Percentiles rank a stretch among this genome's conserved stretches.
phyloP scores from a whole-genome alignment of 2,329 filamentous ascomycete species.

The Talaromyces sp. region DNA sequence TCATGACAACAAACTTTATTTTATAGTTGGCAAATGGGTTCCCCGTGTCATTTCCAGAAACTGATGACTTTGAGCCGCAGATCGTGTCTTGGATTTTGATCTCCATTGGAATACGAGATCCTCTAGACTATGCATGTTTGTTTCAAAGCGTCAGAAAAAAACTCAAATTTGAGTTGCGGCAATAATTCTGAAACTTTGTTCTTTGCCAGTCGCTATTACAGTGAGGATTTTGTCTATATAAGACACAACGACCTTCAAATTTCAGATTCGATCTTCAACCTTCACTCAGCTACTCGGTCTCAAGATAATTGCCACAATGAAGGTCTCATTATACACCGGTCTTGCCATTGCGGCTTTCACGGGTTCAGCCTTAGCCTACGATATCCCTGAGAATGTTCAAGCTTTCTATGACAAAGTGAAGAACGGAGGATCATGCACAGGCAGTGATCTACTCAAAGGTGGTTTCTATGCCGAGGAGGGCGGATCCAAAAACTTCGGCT shows the following conservation, averaged over 20 bases:
- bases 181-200: background rate
- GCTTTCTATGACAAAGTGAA: slow-evolving; percentile 17
- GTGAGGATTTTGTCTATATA: background rate
- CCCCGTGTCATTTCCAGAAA: background rate
- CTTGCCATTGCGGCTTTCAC: slow-evolving; percentile 5
- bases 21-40: background rate
- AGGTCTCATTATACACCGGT: background rate
- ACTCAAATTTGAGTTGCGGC: background rate
- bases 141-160: background rate
- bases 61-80: background rate
- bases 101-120: background rate
- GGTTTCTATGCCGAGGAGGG: slow-evolving; percentile 21
- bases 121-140: background rate
- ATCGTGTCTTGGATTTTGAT: background rate
- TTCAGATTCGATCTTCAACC: background rate
- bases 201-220: background rate
- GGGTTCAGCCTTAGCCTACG: background rate
- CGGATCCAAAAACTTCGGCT: slow-evolving; percentile 27
- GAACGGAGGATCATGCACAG: slow-evolving; percentile 2
- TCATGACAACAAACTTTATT: background rate
- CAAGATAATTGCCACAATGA: background rate
- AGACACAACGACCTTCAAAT: background rate
- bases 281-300: background rate
- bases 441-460: slow-evolving; percentile 16
- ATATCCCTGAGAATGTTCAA: slow-evolving; percentile 14